Percentiles rank a stretch among this genome's conserved stretches.
These are phyloP conservation scores for Schwanniomyces yamadae DNA, from an alignment of 805 yeast species.

Conservation along the genomic window DNA sequence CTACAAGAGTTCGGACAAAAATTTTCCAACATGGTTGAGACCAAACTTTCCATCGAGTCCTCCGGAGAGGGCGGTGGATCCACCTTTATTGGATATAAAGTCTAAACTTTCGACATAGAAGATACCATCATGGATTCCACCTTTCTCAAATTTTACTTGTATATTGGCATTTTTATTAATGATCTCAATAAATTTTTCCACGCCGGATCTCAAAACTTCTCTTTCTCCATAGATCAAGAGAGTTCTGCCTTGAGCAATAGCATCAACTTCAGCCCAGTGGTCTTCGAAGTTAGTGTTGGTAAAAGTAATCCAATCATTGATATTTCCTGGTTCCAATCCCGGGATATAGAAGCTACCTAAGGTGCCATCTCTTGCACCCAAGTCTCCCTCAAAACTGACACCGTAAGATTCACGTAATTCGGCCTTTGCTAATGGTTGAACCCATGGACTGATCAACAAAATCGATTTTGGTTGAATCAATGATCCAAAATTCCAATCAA, in stretches of 20 bases:
- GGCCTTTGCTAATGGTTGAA: conserved; percentile 27
- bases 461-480: conserved; percentile 29
- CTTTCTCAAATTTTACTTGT: conserved; percentile 22
- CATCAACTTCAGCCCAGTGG: conserved; percentile 27
- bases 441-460: conserved; percentile 36
- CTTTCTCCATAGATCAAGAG: conserved; percentile 31
- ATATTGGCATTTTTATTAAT: conserved; percentile 19
- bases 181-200: conserved; percentile 23
- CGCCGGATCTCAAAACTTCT: conserved; percentile 30
- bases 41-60: conserved; percentile 12
- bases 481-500: conserved; percentile 15
- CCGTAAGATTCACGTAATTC: conserved; percentile 21
- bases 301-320: conserved; percentile 20
- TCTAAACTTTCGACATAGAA: conserved; percentile 36
- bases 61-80: conserved; percentile 22
- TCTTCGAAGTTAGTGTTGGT: conserved; percentile 20
- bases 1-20: conserved; percentile 9
- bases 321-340: conserved; percentile 11
- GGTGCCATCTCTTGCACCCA: conserved; percentile 25
- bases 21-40: conserved; percentile 15
- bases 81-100: conserved; percentile 21
- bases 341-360: conserved; percentile 36
- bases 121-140: conserved; percentile 36
- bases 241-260: conserved; percentile 20
- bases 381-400: conserved; percentile 27